Percentiles rank a stretch among this genome's conserved stretches.
Evolutionary conservation across 225 moss, liverwort and hornwort genomes (phyloP).

Genomic region (Sphagnum contortum): DNA sequence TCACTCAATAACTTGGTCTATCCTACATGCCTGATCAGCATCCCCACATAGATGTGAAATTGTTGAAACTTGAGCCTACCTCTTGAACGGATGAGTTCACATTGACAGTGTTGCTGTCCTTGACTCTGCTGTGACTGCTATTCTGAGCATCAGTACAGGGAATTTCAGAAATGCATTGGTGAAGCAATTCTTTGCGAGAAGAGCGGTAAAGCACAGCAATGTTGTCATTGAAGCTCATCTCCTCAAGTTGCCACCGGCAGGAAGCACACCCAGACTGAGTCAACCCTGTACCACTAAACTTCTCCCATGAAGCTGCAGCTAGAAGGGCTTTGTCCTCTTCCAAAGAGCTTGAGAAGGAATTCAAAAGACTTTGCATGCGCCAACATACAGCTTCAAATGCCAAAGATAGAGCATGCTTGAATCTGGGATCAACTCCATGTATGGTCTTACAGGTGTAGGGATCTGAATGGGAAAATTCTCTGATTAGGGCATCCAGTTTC

Average conservation of each 20-base stretch:
- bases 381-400: constrained; percentile 40
- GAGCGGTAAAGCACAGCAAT: constrained; percentile 66
- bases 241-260: constrained; percentile 96
- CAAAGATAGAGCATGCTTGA: constrained; percentile 28
- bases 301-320: constrained; percentile 76
- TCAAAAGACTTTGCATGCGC: constrained; percentile 33
- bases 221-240: constrained; percentile 76
- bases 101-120: too few species aligned
- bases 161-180: constrained; percentile 30
- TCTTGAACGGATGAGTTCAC: too few species aligned
- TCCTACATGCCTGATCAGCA: too few species aligned
- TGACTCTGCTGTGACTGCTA: too few species aligned
- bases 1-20: too few species aligned
- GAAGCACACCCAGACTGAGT: constrained; percentile 63
- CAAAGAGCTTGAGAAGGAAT: constrained; percentile 46
- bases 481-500: constrained; percentile 15
- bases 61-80: too few species aligned
- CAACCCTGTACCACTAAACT: constrained; percentile 43
- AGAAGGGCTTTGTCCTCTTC: constrained; percentile 59
- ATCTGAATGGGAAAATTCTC: constrained; percentile 10
- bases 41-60: too few species aligned
- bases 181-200: constrained; percentile 36
- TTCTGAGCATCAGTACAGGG: constrained; percentile 15
- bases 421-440: constrained; percentile 20
- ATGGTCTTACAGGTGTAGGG: constrained; percentile 25